Base-by-base conservation (phyloP, 179 eudicot species). In the Beta corolliflora region DNA sequence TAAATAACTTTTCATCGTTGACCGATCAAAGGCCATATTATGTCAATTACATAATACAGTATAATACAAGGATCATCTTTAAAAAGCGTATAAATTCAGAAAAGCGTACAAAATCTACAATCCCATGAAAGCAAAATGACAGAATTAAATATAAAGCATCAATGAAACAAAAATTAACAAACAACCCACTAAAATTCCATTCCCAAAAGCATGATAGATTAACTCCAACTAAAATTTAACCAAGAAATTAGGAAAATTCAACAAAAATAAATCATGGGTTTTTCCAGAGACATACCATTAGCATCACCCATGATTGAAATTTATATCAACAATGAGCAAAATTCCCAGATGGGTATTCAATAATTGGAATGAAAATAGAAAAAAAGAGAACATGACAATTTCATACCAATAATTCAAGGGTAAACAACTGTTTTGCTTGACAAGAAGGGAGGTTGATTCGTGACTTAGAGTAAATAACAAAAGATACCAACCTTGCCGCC, bases 221-320 rank as follows among this genome's bases (percentile, higher is more conserved):
- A 55, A 16, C 25, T 18, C n/a, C 21, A 72, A 61, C 13, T 66
- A 14, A 13, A 56, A 60, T 36, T 60, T 44, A 65, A 44, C 6
- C 10, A 23, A 9, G 16, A 78, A 64, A 53, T 54, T 46, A 68
- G 0, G 16, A 25, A 21, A 31, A 15, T 13, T 18, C 61, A 45
- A 45, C 44, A 79, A 19, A 58, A 79, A 73, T 82, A 84, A 87
- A 73, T 82, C 81, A 56, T 5, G 5, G 3, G 16, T 13, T 1
- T 5, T 1, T 65, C 74, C 2, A 73, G 15, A 83, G 16, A 56
- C 81, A 77, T 84, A 84, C 89, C 85, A 73, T 84, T 87, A 80
- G 78, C 77, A 80, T 84, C 85, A 14, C 80, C 89, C 89, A 87
- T 87, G 80, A 63, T 73, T 76, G 73, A 68, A 70, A 82, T 68